These are phyloP conservation scores for Anisogramma anomala DNA, from an alignment of 2,329 filamentous ascomycete genomes.

Conservation along the genomic window DNA sequence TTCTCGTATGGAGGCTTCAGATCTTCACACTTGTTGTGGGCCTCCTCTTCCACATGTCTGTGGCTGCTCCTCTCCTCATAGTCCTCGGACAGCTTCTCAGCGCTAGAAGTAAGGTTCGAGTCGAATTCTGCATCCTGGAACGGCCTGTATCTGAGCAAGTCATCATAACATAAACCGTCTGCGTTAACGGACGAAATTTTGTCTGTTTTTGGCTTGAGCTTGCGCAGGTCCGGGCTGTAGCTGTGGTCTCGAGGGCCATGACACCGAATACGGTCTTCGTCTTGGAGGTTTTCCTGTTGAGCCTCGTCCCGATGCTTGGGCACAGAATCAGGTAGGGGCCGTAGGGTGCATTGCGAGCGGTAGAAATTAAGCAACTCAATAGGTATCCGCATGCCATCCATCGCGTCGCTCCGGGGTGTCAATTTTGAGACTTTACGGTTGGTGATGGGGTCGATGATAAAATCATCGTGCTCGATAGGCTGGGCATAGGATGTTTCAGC, in stretches of 20 bases:
- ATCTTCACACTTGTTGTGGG: conserved; percentile 21
- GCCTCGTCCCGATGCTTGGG: conserved; percentile 16
- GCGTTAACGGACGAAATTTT: not conserved
- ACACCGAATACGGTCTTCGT: conserved; percentile 24
- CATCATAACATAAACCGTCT: conserved; percentile 19
- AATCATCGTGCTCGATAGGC: conserved; percentile 20
- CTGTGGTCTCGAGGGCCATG: conserved; percentile 14
- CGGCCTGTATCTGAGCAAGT: conserved; percentile 18
- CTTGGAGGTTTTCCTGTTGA: conserved; percentile 11
- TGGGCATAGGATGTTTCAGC: conserved; percentile 2
- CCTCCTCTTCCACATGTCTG: conserved; percentile 6
- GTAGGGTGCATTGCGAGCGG: conserved; percentile 23
- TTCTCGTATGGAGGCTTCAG: conserved; percentile 25
- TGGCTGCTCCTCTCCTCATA: conserved; percentile 29
- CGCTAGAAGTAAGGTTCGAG: conserved; percentile 16
- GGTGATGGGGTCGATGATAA: conserved; percentile 47
- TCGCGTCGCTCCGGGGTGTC: conserved; percentile 15
- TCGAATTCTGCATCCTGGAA: conserved; percentile 6
- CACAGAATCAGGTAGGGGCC: conserved; percentile 17
- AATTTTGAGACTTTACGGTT: conserved; percentile 37
- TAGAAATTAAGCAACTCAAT: conserved; percentile 25
- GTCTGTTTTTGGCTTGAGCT: conserved; percentile 6
- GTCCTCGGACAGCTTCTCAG: conserved; percentile 17
- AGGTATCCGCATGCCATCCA: conserved; percentile 18
- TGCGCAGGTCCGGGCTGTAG: not conserved